Evolutionary conservation across 2,329 filamentous ascomycete species (phyloP), one percentile per base, ranked within the genome.

Genomic region (Coniochaeta sp.): DNA sequence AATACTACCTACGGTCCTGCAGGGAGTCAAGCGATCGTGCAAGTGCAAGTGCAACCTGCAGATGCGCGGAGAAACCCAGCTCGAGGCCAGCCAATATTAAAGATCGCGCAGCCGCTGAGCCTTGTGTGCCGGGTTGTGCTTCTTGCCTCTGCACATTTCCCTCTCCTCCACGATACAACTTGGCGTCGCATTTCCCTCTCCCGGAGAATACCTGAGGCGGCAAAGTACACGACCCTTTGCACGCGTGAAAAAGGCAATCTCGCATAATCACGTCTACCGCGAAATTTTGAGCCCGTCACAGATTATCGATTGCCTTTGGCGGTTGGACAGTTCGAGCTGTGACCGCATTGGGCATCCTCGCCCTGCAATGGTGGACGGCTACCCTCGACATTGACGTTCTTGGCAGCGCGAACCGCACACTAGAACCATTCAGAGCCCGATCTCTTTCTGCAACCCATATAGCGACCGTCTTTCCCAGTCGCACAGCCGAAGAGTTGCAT

Each of bases 41-140:
- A 8, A 42, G 12, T 42, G 10, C 20, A 20, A 48, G 59, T 60
- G 61, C 61, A 61, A 66, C 67, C 65, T 68, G 63, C 66, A 67
- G 61, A 62, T 67, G 64, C 65, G 65, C 67, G 65, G 68, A 65
- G 65, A 62, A 60, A 60, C 62, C 64, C 63, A 61, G 56, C 68
- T 67, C 54, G 51, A 53, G 60, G 53, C 64, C 71, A 72, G 69
- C 77, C 77, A 81, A 80, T 81, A 78, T 79, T 69, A 71, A 69
- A 66, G 65, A 65, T 61, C 67, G 63, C 64, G 69, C 75, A 70
- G 61, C 72, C 72, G 73, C 74, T 71, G 66, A 58, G 61, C 60
- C 60, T 61, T 58, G 45, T 48, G 45, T 48, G 45, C 45, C 45
- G 24, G 45, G 18, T 30, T 20, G 10, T 30, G 27, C 26, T 26